Evolutionary conservation across 2,329 filamentous ascomycete species (phyloP), one percentile per base, ranked within the genome.

Genomic region (Aspergillus glaucus): DNA sequence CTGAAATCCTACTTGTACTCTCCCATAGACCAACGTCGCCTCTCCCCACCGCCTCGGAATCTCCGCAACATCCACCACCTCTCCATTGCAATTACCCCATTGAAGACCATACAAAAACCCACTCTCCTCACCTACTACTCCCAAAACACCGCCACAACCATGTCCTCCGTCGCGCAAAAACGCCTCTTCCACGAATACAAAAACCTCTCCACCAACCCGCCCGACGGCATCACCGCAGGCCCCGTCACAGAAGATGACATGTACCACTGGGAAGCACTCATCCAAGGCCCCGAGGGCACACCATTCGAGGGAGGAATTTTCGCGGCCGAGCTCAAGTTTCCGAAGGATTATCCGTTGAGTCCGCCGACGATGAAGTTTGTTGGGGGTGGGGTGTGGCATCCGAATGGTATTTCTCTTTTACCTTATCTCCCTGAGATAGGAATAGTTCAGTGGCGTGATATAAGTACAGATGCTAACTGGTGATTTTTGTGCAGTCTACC

Each of bases 171-270:
- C 26, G 81, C 81, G 41, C 78, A 80, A 37, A 84, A 84, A 60
- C 90, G 93, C 39, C 87, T 98, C 59, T 90, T 97, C 68, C 88
- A 92, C 74, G 93, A 98, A 77, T 98, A 98, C 78, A 88, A 88
- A 65, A 84, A 87, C 55, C 85, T 98, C 54, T 93, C 90, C 55
- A 92, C 89, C 64, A 93, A 94, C 72, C 89, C 92, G 0, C 92
- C 92, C n/a, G 92, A 97, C 53, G 93, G 93, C 68, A 97, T 98
- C 73, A 95, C 88, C 50, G 93, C 93, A 14, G 93, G 93, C 17
- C 93, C 93, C 30, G 78, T 96, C 52, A 87, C 81, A 56, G 93
- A 98, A 76, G 93, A 97, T 69, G 90, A 98, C 74, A 84, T 97
- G 65, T 87, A 96, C 62, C 77, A 88, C 63, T 98, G 93, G 93